Base-by-base conservation (phyloP, 2,329 filamentous ascomycete species). In the Epichloe baconii region DNA sequence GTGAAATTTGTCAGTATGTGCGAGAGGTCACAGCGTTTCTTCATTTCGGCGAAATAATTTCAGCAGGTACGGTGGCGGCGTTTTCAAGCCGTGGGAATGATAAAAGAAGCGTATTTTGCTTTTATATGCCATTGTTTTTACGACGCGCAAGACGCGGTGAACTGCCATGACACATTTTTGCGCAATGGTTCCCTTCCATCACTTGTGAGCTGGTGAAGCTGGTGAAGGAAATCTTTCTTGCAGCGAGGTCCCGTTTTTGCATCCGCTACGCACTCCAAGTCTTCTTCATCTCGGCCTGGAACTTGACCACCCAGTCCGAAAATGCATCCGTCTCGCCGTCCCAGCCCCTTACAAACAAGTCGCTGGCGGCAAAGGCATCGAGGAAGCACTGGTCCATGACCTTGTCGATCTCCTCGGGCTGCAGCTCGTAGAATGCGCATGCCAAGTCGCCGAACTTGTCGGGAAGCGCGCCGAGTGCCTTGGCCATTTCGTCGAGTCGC, bases 301-400 rank as follows among this genome's bases (percentile, higher is more conserved):
- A 81, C 55, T 74, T 77, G 11, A 70, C 72, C n/a, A 76, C 80
- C 89, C 89, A 95, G 15, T 77, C 72, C 0, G 82, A 85, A 61
- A 94, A 95, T 59, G 85, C 86, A 60, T 95, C 89, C 17, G 78
- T 73, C 45, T 76, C 67, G 0, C 76, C 82, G 3, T 76, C 67
- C 85, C 86, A 90, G 19, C 74, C 72, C 53, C 72, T 68, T 47
- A 71, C 69, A 12, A 87, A 66, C 46, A 83, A 61, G 51, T 78
- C 74, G 0, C 77, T 73, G 0, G 75, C 77, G 0, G 66, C 69
- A 56, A 77, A 76, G 0, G 84, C 82, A 48, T 80, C 75, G 1
- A 71, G 68, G 53, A 82, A 80, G 58, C 82, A 83, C 41, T 74
- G 70, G 4, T 77, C 72, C 69, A 88, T 75, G 21, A 68, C 68